Conservation (phyloP, 2,329 filamentous ascomycete species). For the Fusarium avenaceum region DNA sequence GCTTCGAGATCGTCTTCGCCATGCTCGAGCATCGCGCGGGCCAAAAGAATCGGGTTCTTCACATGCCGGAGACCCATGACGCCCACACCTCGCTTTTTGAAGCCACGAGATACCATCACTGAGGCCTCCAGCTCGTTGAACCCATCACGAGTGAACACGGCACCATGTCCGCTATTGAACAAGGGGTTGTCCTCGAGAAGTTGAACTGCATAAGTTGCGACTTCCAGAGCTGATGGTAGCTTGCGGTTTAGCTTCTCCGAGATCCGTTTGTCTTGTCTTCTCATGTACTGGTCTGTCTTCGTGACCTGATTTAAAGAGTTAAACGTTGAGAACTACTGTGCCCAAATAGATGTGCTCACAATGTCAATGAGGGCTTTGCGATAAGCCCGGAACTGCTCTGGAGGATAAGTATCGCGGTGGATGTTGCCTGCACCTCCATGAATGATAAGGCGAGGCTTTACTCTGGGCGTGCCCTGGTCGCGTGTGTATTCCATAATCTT, state of each 20-base stretch:
- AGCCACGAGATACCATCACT: constrained; percentile 83
- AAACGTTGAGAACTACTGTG: neutral
- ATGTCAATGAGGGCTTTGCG: constrained; percentile 72
- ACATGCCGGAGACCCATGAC: constrained; percentile 80
- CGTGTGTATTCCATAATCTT: constrained; percentile 59
- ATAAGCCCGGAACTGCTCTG: constrained; percentile 70
- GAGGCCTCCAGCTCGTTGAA: constrained; percentile 88
- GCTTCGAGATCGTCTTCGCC: constrained; percentile 72
- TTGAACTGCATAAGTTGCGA: constrained; percentile 80
- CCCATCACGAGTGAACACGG: constrained; percentile 87
- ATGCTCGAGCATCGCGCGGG: constrained; percentile 76
- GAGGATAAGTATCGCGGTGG: constrained; percentile 69
- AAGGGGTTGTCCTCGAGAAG: constrained; percentile 83
- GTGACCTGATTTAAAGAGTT: constrained; percentile 51
- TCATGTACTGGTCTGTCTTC: constrained; percentile 63
- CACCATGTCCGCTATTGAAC: constrained; percentile 87
- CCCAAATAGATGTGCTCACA: constrained; percentile 55
- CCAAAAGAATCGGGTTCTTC: constrained; percentile 84
- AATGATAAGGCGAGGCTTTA: constrained; percentile 73
- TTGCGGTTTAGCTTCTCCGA: constrained; percentile 24
- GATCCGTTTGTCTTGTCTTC: constrained; percentile 4
- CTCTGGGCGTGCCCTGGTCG: constrained; percentile 24
- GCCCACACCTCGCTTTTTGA: constrained; percentile 81
- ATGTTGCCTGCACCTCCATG: constrained; percentile 82
- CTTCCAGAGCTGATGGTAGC: constrained; percentile 74